Base-by-base conservation (phyloP, 2,329 filamentous ascomycete genomes). In the Hirsutella minnesotensis region DNA sequence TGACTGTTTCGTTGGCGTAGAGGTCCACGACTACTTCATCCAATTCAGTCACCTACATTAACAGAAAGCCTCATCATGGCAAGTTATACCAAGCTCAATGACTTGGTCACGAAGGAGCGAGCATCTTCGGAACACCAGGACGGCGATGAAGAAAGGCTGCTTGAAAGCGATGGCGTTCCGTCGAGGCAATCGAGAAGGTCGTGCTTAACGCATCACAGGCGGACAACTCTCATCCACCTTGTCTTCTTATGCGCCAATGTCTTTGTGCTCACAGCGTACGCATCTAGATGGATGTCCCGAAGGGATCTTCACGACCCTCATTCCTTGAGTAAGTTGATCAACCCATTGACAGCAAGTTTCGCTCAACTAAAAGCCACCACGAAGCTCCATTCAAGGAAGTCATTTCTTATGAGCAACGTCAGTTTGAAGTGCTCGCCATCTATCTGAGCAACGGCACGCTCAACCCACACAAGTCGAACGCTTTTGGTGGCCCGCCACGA, bases 381-480 rank as follows among this genome's bases (percentile, higher is more conserved):
- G 5, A 7, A 39, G 38, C 38, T 30, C 38, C 38, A 18, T 39
- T 39, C 22, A 19, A 27, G 20, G 20, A 39, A 9, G 38, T 30
- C 8, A 30, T 39, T 18, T 39, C 38, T 3, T 39, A 41, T 12
- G 39, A 41, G n/a, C 29, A 20, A n/a, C 39, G 39, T 5, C 18
- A 33, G 12, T 41, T 41, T 20, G 39, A 41, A 19, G 13, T 41
- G 18, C 18, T 34, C 10, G 39, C 39, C 39, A 41, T 41, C 10
- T 41, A 41, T 10, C 29, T 36, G 3, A 22, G 29, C 30, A 36
- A 41, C 30, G 39, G 39, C 12, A 36, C 29, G 12, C 30, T 41
- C 19, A 41, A 41, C 18, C 39, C 39, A 4, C 39, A 41, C 18
- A 41, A 41, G n/a, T 5, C 39, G 19, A 41, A 35, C 21, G 30